Base-by-base conservation (phyloP, 2,329 filamentous ascomycete species). In the Pseudofabraea citricarpa region DNA sequence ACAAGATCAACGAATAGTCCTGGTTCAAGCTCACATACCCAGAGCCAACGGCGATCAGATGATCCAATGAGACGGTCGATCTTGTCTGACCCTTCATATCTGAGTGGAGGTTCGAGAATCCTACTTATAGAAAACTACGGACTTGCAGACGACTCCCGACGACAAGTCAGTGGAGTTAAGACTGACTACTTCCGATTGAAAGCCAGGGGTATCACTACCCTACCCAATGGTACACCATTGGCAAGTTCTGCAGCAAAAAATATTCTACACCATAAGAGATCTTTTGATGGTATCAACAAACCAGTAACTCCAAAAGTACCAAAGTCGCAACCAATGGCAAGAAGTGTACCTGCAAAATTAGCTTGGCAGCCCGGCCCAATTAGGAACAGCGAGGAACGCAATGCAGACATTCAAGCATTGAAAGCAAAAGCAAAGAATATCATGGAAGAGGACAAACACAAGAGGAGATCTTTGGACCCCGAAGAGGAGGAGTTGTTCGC, bases 101-200 rank as follows among this genome's bases (percentile, higher is more conserved):
- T 61, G 2, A 48, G 42, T 43, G 60, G 59, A 15, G 53, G 50
- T 24, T 60, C 59, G 18, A 51, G 59, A 33, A 58, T 58, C 18
- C 57, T 59, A 45, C 44, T 57, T 2, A 44, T 59, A 33, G 41
- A 50, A 5, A 50, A 50, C n/a, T 56, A 56, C 24, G 46, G 41
- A 36, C 21, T 36, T 3, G 39, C 49, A 9, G 46, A 58, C 16
- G 56, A 59, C 26, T 41, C 33, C 15, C 49, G 52, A 16, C 48
- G 44, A 19, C 56, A 57, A 38, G 35, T 52, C 6, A 64, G 56
- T 43, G 60, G 60, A 4, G 59, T 63, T 5, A 49, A 59, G 27
- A 62, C 59, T 3, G 60, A 64, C 43, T 64, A 64, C 41, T 64
- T 63, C 40, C 54, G 61, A 16, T 46, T 64, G 12, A 63, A 64